Evolutionary conservation across 2,329 filamentous ascomycete species (phyloP), one percentile per base, ranked within the genome.

Genomic region (Lasiodiplodia hormozganensis): DNA sequence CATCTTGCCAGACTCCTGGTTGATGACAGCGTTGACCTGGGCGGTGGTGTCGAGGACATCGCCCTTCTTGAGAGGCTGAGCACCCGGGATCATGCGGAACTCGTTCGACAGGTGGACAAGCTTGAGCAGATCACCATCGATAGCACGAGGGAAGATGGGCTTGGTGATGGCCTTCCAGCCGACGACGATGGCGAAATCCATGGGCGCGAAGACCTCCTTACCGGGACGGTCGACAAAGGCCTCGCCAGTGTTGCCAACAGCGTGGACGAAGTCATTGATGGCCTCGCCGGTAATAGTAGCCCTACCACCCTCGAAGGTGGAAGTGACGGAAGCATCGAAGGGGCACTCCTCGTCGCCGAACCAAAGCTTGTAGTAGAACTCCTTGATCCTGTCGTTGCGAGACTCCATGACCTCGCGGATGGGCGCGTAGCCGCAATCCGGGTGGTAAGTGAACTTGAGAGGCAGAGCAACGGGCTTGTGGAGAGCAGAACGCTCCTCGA

Each of bases 111-210:
- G 83, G 82, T 99, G 96, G 14, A 99, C 95, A 66, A 99, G 89
- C 84, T 97, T 97, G 70, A 99, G 87, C 66, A 99, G 85, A 78
- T 99, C 96, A 72, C 96, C 96, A 74, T 99, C 96, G 75, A 99
- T 98, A 70, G 90, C 93, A 73, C 94, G 90, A 72, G 96, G 96
- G 87, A 99, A 99, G 81, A 99, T 99, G 16, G 96, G 96, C 87
- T 98, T 98, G 12, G 94, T 99, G 76, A 99, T 99, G 53, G 96
- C 96, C 84, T 99, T 98, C 94, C 94, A 97, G 71, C 94, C 94
- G 62, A 96, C 92, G n/a, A 97, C 94, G 73, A 97, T 97, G 72
- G 94, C 94, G 76, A 97, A 99, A 81, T 99, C 96, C 96, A 99
- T 99, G 38, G 96, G 96, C 8, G 96, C 96, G 74, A 91, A 95